Percentiles rank a stretch among this genome's conserved stretches.
These are phyloP conservation scores for Rhodocollybia butyracea DNA, from an alignment of 768 basidiomycete genomes.

Conservation along the genomic window DNA sequence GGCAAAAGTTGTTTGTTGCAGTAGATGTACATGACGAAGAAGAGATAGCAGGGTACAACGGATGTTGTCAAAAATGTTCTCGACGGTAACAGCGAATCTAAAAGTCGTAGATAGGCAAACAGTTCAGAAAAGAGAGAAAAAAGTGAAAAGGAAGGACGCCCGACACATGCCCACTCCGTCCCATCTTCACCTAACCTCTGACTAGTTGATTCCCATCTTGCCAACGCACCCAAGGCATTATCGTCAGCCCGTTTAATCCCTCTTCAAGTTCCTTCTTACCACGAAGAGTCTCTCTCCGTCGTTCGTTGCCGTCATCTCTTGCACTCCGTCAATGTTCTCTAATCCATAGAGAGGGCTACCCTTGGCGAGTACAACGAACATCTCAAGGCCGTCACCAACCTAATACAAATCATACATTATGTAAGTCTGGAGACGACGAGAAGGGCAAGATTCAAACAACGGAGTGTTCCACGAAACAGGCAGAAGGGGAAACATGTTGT, in stretches of 20 bases:
- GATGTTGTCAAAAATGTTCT: too few species aligned
- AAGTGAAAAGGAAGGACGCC: too few species aligned
- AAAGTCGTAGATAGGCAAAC: too few species aligned
- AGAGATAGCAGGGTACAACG: too few species aligned
- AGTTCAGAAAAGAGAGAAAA: too few species aligned
- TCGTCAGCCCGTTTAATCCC: conserved; percentile 45
- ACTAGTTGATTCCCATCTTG: not conserved
- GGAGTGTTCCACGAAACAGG: conserved; percentile 9
- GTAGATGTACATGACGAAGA: too few species aligned
- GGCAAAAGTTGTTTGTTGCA: too few species aligned
- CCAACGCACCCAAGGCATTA: not conserved
- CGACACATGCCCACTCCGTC: too few species aligned
- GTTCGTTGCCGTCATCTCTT: conserved; percentile 58
- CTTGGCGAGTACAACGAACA: conserved; percentile 79
- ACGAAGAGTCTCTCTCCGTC: conserved; percentile 78
- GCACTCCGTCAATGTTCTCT: conserved; percentile 49
- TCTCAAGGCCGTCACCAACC: conserved; percentile 96
- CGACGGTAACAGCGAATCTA: too few species aligned
- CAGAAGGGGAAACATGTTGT: conserved; percentile 18
- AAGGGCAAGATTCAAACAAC: conserved; percentile 13
- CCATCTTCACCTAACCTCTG: not conserved
- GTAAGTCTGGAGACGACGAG: not conserved
- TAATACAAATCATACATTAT: conserved; percentile 20
- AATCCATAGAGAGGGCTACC: conserved; percentile 60
- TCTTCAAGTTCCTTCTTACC: conserved; percentile 76